phyloP scores from a whole-genome alignment of 2,329 filamentous ascomycete genomes.

The Fusarium mundagurra region DNA sequence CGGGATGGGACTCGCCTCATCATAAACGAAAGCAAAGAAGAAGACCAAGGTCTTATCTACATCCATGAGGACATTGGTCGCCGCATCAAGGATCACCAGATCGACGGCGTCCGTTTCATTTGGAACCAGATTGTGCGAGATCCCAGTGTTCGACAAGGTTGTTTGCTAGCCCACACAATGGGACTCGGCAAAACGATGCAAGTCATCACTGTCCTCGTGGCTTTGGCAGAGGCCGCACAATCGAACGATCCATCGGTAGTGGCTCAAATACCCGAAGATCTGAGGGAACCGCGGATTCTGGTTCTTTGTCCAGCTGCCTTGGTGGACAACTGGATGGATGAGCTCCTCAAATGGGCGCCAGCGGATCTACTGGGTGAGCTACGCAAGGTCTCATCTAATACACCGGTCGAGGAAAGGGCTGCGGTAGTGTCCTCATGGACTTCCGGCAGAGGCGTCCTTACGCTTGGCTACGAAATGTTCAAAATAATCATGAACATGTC shows the following conservation, averaged over 20 bases:
- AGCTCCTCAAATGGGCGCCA: slow-evolving; percentile 77
- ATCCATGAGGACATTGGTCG: slow-evolving; percentile 71
- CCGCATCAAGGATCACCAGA: slow-evolving; percentile 81
- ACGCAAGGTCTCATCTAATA: slow-evolving; percentile 61
- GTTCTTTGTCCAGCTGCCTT: slow-evolving; percentile 80
- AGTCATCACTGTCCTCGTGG: slow-evolving; percentile 82
- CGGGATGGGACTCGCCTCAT: slow-evolving; percentile 64
- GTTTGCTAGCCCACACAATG: slow-evolving; percentile 89
- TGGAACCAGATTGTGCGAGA: slow-evolving; percentile 83
- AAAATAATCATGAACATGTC: slow-evolving; percentile 47
- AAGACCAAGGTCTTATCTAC: slow-evolving; percentile 69
- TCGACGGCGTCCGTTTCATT: slow-evolving; percentile 84
- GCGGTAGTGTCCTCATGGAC: slow-evolving; percentile 68
- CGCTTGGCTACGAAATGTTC: slow-evolving; percentile 80
- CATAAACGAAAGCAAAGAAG: slow-evolving; percentile 73
- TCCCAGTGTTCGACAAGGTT: slow-evolving; percentile 71
- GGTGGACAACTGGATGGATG: slow-evolving; percentile 84
- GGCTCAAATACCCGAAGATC: slow-evolving; percentile 73
- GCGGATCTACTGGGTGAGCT: slow-evolving; percentile 63
- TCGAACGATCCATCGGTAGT: slow-evolving; percentile 67
- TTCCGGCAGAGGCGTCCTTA: slow-evolving; percentile 73
- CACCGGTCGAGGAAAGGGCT: slow-evolving; percentile 51
- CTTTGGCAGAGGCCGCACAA: slow-evolving; percentile 72
- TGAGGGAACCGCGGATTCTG: slow-evolving; percentile 72
- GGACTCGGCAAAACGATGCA: slow-evolving; percentile 94